A percentile compares a stretch with the other conserved stretches of the same genome.
These are phyloP conservation scores for Agaricus sinodeliciosus DNA, from an alignment of 768 basidiomycete species.

Conservation along the genomic window DNA sequence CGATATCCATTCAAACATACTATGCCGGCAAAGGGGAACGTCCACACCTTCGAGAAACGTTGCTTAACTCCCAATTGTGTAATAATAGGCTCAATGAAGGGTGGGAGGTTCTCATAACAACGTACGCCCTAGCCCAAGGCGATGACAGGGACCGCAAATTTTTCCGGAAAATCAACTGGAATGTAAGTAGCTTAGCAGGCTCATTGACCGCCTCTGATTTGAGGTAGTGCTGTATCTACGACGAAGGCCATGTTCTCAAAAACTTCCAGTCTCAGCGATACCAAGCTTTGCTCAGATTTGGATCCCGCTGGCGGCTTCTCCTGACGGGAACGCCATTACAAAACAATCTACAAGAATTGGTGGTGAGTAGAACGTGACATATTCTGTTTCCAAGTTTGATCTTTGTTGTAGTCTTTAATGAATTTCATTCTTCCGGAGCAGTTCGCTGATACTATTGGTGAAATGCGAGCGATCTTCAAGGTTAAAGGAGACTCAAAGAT, in stretches of 20 bases:
- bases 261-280: conserved; percentile 98
- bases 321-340: conserved; percentile 95
- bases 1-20: conserved; percentile 82
- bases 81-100: conserved; percentile 46
- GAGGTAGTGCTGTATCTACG: conserved; percentile 81
- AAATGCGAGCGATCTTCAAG: conserved; percentile 93
- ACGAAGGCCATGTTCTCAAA: conserved; percentile 96
- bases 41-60: conserved; percentile 59
- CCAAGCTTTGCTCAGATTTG: conserved; percentile 77
- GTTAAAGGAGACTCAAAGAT: conserved; percentile 89
- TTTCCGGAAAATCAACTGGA: conserved; percentile 86
- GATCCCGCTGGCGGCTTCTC: conserved; percentile 84
- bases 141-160: conserved; percentile 90
- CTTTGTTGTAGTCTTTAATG: conserved; percentile 73
- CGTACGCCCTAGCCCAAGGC: conserved; percentile 91
- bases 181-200: conserved; percentile 50
- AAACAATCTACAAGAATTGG: conserved; percentile 85
- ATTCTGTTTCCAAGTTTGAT: conserved; percentile 3
- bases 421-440: conserved; percentile 95
- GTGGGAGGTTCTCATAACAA: conserved; percentile 93
- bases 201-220: conserved; percentile 4
- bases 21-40: conserved; percentile 93
- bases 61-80: conserved; percentile 52
- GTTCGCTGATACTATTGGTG: conserved; percentile 71
- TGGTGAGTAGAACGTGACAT: conserved; percentile 45